Conservation (phyloP, 2,329 filamentous ascomycete genomes). For the Setomelanomma holmii region DNA sequence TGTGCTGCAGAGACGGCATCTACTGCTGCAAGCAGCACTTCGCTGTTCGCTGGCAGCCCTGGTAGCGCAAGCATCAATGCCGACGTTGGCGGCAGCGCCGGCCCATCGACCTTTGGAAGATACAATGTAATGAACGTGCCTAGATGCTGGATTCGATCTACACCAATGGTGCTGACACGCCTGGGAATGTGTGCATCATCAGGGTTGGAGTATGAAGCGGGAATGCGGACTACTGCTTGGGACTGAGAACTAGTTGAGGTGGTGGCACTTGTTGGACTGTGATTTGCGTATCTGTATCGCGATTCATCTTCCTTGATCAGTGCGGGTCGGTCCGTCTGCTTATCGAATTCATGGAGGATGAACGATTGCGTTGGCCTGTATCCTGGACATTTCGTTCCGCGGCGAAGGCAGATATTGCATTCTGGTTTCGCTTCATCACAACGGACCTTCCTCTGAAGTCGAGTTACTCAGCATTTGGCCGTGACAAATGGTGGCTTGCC, state of each 20-base stretch:
- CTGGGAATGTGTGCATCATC: slow-evolving; percentile 31
- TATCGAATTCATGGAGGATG: slow-evolving; percentile 44
- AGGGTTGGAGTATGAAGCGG: slow-evolving; percentile 17
- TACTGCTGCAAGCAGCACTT: slow-evolving; percentile 40
- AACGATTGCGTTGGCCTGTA: slow-evolving; percentile 46
- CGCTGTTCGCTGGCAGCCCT: slow-evolving; percentile 37
- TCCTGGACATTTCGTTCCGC: slow-evolving; percentile 46
- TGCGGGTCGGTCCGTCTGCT: slow-evolving; percentile 33
- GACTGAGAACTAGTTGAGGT: slow-evolving; percentile 6
- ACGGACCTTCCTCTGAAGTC: slow-evolving; percentile 39
- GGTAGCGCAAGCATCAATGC: slow-evolving; percentile 44
- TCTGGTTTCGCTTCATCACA: slow-evolving; percentile 47
- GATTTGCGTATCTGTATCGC: slow-evolving; percentile 42
- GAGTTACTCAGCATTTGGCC: slow-evolving; percentile 9
- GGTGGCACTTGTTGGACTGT: slow-evolving; percentile 12
- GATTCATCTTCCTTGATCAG: slow-evolving; percentile 46
- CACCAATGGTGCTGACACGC: slow-evolving; percentile 42
- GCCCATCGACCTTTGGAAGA: slow-evolving; percentile 35
- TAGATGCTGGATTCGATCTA: slow-evolving; percentile 45
- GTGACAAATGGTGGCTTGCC: slow-evolving; percentile 9
- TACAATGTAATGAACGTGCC: slow-evolving; percentile 43
- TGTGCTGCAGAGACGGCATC: slow-evolving; percentile 46
- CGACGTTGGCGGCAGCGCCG: slow-evolving; percentile 44
- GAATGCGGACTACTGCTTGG: slow-evolving; percentile 15
- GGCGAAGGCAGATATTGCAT: slow-evolving; percentile 42